Percentiles rank a stretch among this genome's conserved stretches.
phyloP scores from a whole-genome alignment of 352 stramenopile genomes.

The Phytopythium sindhum region DNA sequence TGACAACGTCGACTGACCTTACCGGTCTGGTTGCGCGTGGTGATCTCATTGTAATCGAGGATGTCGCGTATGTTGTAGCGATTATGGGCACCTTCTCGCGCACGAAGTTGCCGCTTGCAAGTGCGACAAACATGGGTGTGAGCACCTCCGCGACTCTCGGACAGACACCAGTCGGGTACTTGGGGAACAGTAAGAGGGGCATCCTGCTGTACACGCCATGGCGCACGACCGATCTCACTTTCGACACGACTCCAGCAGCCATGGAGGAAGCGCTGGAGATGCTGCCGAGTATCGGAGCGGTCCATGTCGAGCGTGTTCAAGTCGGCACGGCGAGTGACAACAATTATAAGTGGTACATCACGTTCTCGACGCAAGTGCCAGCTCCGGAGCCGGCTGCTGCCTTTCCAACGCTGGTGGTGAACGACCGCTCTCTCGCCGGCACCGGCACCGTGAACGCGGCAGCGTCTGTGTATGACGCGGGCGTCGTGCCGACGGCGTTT shows the following conservation, averaged over 20 bases:
- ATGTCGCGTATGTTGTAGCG: constrained; percentile 73
- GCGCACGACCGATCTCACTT: constrained; percentile 51
- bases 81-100: constrained; percentile 67
- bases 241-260: constrained; percentile 48
- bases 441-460: constrained; percentile 23
- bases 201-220: constrained; percentile 46
- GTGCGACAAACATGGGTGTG: constrained; percentile 21
- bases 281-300: constrained; percentile 84
- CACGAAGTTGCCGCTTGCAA: constrained; percentile 54
- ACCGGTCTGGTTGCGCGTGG: constrained; percentile 80
- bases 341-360: constrained; percentile 88
- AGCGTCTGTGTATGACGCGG: constrained; percentile 17
- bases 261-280: constrained; percentile 84
- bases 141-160: constrained; percentile 26
- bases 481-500: constrained; percentile 38
- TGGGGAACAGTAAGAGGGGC: constrained; percentile 39
- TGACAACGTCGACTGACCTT: constrained; percentile 87
- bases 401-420: constrained; percentile 48
- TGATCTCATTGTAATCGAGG: constrained; percentile 80
- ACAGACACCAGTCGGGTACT: constrained; percentile 25
- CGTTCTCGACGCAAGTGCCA: constrained; percentile 74
- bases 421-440: constrained; percentile 42
- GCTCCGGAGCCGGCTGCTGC: constrained; percentile 7
- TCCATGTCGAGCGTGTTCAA: constrained; percentile 86
- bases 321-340: constrained; percentile 38